These are phyloP conservation scores for Alternaria brassicae DNA, from an alignment of 2,329 filamentous ascomycete species.

Conservation along the genomic window DNA sequence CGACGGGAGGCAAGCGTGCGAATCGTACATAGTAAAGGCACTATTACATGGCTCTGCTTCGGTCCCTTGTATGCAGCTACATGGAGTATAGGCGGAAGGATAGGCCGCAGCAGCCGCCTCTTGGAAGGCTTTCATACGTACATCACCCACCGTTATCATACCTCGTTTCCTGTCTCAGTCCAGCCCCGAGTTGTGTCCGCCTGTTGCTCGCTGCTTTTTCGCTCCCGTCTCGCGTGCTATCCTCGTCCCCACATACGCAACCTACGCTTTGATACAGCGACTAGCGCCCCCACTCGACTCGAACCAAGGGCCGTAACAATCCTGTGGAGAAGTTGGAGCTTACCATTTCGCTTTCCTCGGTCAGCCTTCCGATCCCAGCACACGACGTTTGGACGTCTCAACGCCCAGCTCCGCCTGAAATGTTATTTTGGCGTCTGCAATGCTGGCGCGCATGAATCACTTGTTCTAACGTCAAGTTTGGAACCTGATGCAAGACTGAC, in stretches of 20 bases:
- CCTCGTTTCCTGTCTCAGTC: slow-evolving; percentile 10
- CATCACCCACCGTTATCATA: slow-evolving; percentile 16
- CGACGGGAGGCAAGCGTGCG: slow-evolving; percentile 17
- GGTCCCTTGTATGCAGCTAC: slow-evolving; percentile 18
- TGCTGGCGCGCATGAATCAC: slow-evolving; percentile 10
- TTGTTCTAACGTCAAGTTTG: not conserved
- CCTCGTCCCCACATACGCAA: slow-evolving; percentile 23
- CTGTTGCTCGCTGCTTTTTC: not conserved
- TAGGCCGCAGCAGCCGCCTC: slow-evolving; percentile 13
- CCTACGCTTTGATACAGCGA: slow-evolving; percentile 12
- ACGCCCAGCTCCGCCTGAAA: slow-evolving; percentile 9
- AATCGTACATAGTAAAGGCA: slow-evolving; percentile 35
- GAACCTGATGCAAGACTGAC: slow-evolving; percentile 33
- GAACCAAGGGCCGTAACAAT: slow-evolving; percentile 9
- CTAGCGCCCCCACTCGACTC: slow-evolving; percentile 29
- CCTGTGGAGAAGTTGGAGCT: slow-evolving; percentile 28
- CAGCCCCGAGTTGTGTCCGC: slow-evolving; percentile 1
- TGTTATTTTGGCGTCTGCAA: slow-evolving; percentile 3
- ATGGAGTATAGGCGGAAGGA: slow-evolving; percentile 8
- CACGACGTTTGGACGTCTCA: slow-evolving; percentile 10
- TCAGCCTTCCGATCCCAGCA: slow-evolving; percentile 17
- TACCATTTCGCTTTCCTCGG: slow-evolving; percentile 16
- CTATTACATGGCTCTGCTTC: slow-evolving; percentile 31
- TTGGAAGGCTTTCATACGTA: slow-evolving; percentile 13
- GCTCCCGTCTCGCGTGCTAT: slow-evolving; percentile 16